phyloP scores from a whole-genome alignment of 2,329 filamentous ascomycete species.

The Fusarium sp. region DNA sequence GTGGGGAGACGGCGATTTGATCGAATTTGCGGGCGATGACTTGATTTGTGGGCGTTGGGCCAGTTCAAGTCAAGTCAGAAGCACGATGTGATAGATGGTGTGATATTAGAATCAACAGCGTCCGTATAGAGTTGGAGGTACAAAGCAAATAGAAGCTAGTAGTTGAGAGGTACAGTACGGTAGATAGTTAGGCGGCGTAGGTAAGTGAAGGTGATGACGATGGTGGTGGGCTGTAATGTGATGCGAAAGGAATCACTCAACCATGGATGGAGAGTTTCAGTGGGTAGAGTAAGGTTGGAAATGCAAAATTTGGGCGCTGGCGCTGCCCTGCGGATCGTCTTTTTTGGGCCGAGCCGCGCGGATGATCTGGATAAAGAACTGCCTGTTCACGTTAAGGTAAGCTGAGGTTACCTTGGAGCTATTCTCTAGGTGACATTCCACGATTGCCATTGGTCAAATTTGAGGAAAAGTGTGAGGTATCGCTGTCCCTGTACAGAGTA shows the following conservation, averaged over 20 bases:
- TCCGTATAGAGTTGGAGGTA: conserved; percentile 1
- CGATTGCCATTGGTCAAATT: conserved; percentile 9
- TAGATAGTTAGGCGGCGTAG: background rate
- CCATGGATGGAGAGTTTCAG: conserved; percentile 27
- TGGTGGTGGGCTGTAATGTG: conserved; percentile 7
- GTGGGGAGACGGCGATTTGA: conserved; percentile 47
- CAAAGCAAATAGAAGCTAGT: background rate
- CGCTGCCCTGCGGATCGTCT: conserved; percentile 32
- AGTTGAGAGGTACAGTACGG: conserved; percentile 6
- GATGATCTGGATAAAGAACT: conserved; percentile 37
- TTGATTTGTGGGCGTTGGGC: conserved; percentile 42
- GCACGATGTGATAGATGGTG: conserved; percentile 28
- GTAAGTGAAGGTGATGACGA: background rate
- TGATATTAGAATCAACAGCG: conserved; percentile 24
- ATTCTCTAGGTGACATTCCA: conserved; percentile 26
- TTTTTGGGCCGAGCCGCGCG: conserved; percentile 43
- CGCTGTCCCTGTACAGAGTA: background rate
- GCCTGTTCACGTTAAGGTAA: conserved; percentile 38
- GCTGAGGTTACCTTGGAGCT: conserved; percentile 32
- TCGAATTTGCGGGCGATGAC: conserved; percentile 38
- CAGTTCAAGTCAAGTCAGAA: conserved; percentile 16
- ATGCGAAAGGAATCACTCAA: conserved; percentile 29
- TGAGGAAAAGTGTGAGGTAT: conserved; percentile 5
- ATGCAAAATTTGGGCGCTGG: conserved; percentile 39
- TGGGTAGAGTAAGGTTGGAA: conserved; percentile 42